A percentile compares a stretch with the other conserved stretches of the same genome.
phyloP scores from a whole-genome alignment of 2,329 filamentous ascomycete species.

The Sclerotinia nivalis region DNA sequence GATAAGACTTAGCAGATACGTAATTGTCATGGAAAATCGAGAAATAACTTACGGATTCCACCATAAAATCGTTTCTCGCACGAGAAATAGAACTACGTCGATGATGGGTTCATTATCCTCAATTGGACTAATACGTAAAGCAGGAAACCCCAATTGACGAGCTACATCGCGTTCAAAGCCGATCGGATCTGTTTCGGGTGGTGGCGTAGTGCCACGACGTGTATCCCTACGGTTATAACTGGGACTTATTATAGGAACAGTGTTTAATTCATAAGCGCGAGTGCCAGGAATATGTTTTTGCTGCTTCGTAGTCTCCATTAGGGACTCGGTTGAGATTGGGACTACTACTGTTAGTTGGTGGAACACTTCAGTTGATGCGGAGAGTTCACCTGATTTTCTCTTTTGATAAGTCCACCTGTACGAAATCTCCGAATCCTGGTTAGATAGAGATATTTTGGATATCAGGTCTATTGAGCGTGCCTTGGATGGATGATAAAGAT shows the following conservation, averaged over 20 bases:
- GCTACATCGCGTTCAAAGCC: neutral
- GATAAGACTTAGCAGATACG: neutral
- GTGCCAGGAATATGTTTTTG: neutral
- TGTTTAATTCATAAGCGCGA: neutral
- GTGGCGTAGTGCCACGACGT: neutral
- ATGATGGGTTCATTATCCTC: too few relatives aligned
- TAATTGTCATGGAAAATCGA: neutral
- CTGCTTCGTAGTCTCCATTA: neutral
- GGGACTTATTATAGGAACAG: neutral
- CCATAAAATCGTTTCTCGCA: neutral
- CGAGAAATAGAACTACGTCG: neutral
- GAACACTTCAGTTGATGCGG: neutral
- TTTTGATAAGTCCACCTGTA: accelerated
- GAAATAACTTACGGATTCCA: neutral
- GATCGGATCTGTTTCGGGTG: neutral
- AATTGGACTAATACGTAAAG: neutral
- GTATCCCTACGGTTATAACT: neutral
- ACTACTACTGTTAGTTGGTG: neutral
- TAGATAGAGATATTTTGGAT: neutral
- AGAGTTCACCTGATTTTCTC: neutral
- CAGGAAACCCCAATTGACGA: neutral
- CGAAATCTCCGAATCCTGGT: accelerated
- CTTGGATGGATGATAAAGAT: neutral
- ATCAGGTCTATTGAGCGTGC: neutral
- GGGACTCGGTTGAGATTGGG: neutral